These are phyloP conservation scores for Colletotrichum endophyticum DNA, from an alignment of 2,329 filamentous ascomycete species.

Conservation along the genomic window DNA sequence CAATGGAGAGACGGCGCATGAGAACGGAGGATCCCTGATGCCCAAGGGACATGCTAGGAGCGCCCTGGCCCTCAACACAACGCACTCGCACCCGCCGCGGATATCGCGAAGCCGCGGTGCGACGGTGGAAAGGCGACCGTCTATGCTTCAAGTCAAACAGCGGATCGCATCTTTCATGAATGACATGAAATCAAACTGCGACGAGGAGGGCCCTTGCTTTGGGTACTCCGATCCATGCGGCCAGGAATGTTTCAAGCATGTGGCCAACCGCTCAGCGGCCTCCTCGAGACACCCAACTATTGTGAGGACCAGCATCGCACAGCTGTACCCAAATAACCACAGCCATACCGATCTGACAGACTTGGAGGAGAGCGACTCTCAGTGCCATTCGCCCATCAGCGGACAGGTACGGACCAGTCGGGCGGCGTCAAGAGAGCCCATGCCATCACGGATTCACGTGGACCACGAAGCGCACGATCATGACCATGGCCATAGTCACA, in stretches of 20 bases:
- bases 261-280: constrained; percentile 43
- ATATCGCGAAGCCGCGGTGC: constrained; percentile 28
- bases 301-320: constrained; percentile 47
- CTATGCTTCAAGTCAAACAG: constrained; percentile 59
- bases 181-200: constrained; percentile 68
- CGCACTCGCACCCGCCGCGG: constrained; percentile 2
- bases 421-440: constrained; percentile 43
- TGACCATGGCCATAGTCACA: constrained; percentile 24
- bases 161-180: constrained; percentile 69
- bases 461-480: constrained; percentile 27
- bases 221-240: constrained; percentile 71
- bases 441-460: constrained; percentile 24
- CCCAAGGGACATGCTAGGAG: constrained; percentile 31
- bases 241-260: constrained; percentile 68
- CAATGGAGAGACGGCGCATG: constrained; percentile 26
- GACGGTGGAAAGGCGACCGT: constrained; percentile 50
- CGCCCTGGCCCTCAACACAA: constrained; percentile 25
- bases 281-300: constrained; percentile 39
- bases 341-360: constrained; percentile 33
- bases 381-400: constrained; percentile 32
- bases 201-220: constrained; percentile 64
- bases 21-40: constrained; percentile 26
- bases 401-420: constrained; percentile 40
- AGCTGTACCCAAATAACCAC: constrained; percentile 29
- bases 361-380: constrained; percentile 30